phyloP scores from a whole-genome alignment of 2,329 filamentous ascomycete species.

The Stagonosporopsis cucurbitacearum region DNA sequence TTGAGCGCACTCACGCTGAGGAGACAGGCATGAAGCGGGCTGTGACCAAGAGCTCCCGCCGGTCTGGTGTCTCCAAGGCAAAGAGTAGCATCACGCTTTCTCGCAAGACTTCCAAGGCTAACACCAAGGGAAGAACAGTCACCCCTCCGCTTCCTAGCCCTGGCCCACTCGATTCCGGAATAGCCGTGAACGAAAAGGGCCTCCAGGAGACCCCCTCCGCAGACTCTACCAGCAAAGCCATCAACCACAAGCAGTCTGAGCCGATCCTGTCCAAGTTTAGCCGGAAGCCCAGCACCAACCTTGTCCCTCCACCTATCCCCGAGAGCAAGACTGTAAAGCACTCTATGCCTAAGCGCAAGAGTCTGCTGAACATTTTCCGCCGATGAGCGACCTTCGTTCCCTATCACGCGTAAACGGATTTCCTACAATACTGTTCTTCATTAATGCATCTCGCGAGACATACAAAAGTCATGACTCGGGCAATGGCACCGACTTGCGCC shows the following conservation, averaged over 20 bases:
- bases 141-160: slow-evolving; percentile 45
- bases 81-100: slow-evolving; percentile 49
- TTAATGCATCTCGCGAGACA: slow-evolving; percentile 2
- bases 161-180: slow-evolving; percentile 45
- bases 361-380: slow-evolving; percentile 54
- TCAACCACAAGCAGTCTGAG: slow-evolving; percentile 33
- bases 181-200: slow-evolving; percentile 41
- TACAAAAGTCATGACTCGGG: slow-evolving; percentile 9
- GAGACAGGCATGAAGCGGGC: slow-evolving; percentile 52
- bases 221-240: slow-evolving; percentile 29
- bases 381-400: slow-evolving; percentile 22
- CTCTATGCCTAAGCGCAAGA: slow-evolving; percentile 56
- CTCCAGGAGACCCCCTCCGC: slow-evolving; percentile 22
- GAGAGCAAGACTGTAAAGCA: slow-evolving; percentile 36
- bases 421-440: not conserved
- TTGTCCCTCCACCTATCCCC: slow-evolving; percentile 40
- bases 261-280: slow-evolving; percentile 30
- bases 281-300: slow-evolving; percentile 26
- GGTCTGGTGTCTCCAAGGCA: slow-evolving; percentile 42
- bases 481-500: slow-evolving; percentile 6
- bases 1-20: slow-evolving; percentile 55
- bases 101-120: slow-evolving; percentile 41
- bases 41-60: slow-evolving; percentile 47
- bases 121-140: slow-evolving; percentile 32
- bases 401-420: not conserved